Evolutionary conservation across 192 early-diverging fungal species (phyloP).

Genomic region (Podila minutissima): DNA sequence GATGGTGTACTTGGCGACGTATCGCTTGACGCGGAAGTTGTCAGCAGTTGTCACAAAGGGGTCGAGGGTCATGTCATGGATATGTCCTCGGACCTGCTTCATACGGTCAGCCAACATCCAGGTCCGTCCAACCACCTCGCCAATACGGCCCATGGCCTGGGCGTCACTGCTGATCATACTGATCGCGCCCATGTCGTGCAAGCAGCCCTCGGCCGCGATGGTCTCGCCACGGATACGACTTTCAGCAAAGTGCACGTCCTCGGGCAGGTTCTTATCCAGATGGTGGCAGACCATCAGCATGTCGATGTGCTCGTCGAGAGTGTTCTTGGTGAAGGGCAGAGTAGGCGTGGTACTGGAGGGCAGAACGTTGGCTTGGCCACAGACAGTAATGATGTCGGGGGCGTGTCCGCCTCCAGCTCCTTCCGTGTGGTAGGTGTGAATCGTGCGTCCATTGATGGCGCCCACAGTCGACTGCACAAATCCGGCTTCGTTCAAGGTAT

Average conservation of each 20-base stretch:
- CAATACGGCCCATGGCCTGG: conserved; percentile 97
- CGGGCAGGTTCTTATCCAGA: conserved; percentile 90
- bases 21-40: conserved; percentile 90
- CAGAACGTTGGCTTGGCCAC: conserved; percentile 86
- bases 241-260: conserved; percentile 98
- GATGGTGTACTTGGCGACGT: conserved; percentile 98
- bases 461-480: conserved; percentile 93
- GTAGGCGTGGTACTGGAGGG: conserved; percentile 97
- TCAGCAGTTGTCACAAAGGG: conserved; percentile 66
- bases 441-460: conserved; percentile 91
- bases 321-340: conserved; percentile 94
- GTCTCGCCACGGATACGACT: conserved; percentile 96
- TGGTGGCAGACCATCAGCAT: conserved; percentile 99
- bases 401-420: conserved; percentile 97
- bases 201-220: conserved; percentile 95
- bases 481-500: conserved; percentile 97
- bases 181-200: conserved; percentile 96
- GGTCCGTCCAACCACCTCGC: conserved; percentile 90
- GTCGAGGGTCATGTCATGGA: conserved; percentile 50
- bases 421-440: conserved; percentile 97
- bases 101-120: conserved; percentile 98
- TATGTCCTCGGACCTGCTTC: conserved; percentile 83
- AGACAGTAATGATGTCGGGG: conserved; percentile 82
- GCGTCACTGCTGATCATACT: conserved; percentile 93
- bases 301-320: conserved; percentile 97